These are phyloP conservation scores for Acanthamoeba culbertsoni DNA, from an alignment of 208 protist genomes.

Conservation along the genomic window DNA sequence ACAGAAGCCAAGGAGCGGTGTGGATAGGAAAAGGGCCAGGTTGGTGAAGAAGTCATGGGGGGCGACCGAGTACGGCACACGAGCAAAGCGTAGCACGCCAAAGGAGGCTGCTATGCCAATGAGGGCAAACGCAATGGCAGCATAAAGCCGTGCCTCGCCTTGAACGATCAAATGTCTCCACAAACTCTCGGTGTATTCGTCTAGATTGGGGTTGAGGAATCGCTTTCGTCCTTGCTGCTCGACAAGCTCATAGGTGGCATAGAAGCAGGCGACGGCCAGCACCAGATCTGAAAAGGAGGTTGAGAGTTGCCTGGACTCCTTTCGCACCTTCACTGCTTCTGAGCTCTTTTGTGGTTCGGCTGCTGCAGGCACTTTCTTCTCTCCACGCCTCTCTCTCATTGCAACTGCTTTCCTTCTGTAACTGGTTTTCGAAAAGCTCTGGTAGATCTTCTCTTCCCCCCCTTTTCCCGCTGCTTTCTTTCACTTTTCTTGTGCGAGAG, in stretches of 20 bases:
- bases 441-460: no score
- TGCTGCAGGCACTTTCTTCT: background rate
- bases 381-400: background rate
- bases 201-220: background rate
- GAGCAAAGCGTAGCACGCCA: slow-evolving; percentile 27
- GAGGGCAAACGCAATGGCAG: slow-evolving; percentile 6
- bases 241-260: background rate
- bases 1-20: background rate
- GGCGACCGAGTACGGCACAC: background rate
- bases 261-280: slow-evolving; percentile 12
- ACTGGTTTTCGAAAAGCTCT: background rate
- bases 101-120: slow-evolving; percentile 24
- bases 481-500: background rate
- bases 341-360: background rate
- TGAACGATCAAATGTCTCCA: background rate
- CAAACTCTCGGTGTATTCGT: background rate
- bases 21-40: slow-evolving; percentile 26
- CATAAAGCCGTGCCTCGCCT: background rate
- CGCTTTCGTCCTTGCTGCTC: slow-evolving; percentile 13
- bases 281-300: slow-evolving; percentile 36
- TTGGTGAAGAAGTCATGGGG: slow-evolving; percentile 51
- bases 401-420: background rate
- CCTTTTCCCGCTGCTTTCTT: background rate
- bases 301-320: background rate
- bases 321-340: background rate